These are phyloP conservation scores for Anthracocystis setariae DNA, from an alignment of 1,284 basidiomycete genomes.

Conservation along the genomic window DNA sequence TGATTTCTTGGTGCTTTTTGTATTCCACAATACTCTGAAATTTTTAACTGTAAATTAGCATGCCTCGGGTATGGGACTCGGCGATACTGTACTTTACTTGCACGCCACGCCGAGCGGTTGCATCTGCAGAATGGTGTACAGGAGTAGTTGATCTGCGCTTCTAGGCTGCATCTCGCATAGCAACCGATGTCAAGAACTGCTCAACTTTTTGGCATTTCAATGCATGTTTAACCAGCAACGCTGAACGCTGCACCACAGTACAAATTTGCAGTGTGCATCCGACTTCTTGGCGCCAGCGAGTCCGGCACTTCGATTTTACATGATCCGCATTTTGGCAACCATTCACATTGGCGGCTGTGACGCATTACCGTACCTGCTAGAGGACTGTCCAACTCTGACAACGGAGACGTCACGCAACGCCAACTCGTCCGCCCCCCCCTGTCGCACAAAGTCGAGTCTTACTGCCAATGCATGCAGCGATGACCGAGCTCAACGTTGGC, in stretches of 20 bases:
- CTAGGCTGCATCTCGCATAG: conserved; percentile 39
- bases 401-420: conserved; percentile 1
- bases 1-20: not conserved
- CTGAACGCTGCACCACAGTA: not conserved
- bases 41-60: not conserved
- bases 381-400: conserved; percentile 21
- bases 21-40: not conserved
- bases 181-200: conserved; percentile 8
- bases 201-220: not conserved
- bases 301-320: not conserved
- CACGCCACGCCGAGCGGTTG: not conserved
- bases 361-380: not conserved
- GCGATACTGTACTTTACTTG: not conserved
- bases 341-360: conserved; percentile 1
- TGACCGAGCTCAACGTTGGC: not conserved
- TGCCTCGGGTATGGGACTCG: conserved; percentile 9
- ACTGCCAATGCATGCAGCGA: not conserved
- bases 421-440: not conserved
- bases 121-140: conserved; percentile 3
- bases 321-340: conserved; percentile 19
- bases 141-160: conserved; percentile 25
- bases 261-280: conserved; percentile 1
- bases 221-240: not conserved
- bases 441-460: not conserved
- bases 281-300: conserved; percentile 25